These are phyloP conservation scores for bread wheat (Triticum aestivum) DNA, from an alignment of 176 grass and related monocot genomes.

Conservation along the genomic window DNA sequence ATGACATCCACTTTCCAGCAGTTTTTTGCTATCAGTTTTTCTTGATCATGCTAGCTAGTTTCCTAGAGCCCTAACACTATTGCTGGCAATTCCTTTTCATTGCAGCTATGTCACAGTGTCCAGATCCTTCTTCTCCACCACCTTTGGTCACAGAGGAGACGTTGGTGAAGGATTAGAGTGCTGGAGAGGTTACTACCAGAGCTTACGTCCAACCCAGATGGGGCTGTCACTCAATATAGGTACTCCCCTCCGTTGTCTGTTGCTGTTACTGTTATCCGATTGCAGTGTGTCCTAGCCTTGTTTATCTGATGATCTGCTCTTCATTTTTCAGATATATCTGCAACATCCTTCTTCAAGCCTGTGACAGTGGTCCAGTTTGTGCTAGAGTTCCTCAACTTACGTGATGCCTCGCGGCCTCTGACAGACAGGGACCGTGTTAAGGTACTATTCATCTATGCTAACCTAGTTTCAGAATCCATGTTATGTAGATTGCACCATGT, in stretches of 20 bases:
- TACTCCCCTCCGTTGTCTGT: slow-evolving; percentile 10
- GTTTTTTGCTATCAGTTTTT: background rate
- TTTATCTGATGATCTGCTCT: background rate
- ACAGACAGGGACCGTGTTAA: slow-evolving; percentile 61
- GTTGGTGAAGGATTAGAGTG: slow-evolving; percentile 83
- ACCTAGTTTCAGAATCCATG: background rate
- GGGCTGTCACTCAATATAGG: slow-evolving; percentile 78
- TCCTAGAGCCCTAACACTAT: background rate
- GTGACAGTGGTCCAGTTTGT: slow-evolving; percentile 59
- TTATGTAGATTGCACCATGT: background rate
- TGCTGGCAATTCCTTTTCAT: background rate
- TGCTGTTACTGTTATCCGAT: background rate
- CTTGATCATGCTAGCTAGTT: background rate
- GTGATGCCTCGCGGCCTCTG: slow-evolving; percentile 40
- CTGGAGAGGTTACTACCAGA: slow-evolving; percentile 94
- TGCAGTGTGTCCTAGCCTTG: background rate
- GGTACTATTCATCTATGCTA: slow-evolving; percentile 20
- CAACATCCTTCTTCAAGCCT: slow-evolving; percentile 84
- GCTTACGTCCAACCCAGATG: slow-evolving; percentile 84
- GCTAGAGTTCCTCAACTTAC: slow-evolving; percentile 41
- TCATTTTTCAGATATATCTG: slow-evolving; percentile 69
- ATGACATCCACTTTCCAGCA: background rate
- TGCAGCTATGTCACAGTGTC: slow-evolving; percentile 69
- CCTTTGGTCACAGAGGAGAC: slow-evolving; percentile 47
- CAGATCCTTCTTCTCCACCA: slow-evolving; percentile 78